Evolutionary conservation across 495 filamentous ascomycete species (phyloP).

Genomic region (Penicillium roqueforti): DNA sequence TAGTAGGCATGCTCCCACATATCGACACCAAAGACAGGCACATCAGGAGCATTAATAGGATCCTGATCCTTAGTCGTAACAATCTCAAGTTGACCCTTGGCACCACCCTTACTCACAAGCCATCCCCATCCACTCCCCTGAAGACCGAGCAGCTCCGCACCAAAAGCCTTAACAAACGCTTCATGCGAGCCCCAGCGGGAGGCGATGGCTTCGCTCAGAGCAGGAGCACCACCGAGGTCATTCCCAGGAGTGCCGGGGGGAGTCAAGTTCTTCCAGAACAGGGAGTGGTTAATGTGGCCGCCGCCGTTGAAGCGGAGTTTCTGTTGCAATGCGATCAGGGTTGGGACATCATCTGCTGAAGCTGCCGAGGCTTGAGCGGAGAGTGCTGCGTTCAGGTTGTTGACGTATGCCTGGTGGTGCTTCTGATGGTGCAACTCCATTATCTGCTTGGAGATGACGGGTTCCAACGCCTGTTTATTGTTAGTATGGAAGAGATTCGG

Average conservation of each 20-base stretch:
- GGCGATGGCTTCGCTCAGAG: constrained; percentile 57
- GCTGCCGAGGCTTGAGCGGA: constrained; percentile 48
- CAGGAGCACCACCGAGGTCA: constrained; percentile 55
- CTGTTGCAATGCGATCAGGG: constrained; percentile 71
- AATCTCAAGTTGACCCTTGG: constrained; percentile 63
- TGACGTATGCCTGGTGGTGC: constrained; percentile 66
- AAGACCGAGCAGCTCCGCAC: constrained; percentile 67
- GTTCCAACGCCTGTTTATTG: constrained; percentile 69
- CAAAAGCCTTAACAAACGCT: constrained; percentile 64
- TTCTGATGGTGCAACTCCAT: constrained; percentile 82
- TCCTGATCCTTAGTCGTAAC: constrained; percentile 84
- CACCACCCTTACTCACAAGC: constrained; percentile 69
- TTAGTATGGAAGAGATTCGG: not conserved
- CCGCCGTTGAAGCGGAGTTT: constrained; percentile 94
- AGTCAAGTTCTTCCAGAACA: constrained; percentile 89
- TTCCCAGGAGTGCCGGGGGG: constrained; percentile 62
- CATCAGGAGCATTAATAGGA: constrained; percentile 69
- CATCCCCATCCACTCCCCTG: constrained; percentile 95
- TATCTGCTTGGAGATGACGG: constrained; percentile 88
- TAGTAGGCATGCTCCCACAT: constrained; percentile 94
- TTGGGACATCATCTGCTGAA: constrained; percentile 41
- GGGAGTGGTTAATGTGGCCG: constrained; percentile 86
- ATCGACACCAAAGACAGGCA: constrained; percentile 84
- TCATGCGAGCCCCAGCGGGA: constrained; percentile 67
- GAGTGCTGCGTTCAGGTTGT: constrained; percentile 53